Evolutionary conservation across 352 stramenopile genomes (phyloP), one percentile per base, ranked within the genome.

Genomic region (Elongisporangium prolatum): DNA sequence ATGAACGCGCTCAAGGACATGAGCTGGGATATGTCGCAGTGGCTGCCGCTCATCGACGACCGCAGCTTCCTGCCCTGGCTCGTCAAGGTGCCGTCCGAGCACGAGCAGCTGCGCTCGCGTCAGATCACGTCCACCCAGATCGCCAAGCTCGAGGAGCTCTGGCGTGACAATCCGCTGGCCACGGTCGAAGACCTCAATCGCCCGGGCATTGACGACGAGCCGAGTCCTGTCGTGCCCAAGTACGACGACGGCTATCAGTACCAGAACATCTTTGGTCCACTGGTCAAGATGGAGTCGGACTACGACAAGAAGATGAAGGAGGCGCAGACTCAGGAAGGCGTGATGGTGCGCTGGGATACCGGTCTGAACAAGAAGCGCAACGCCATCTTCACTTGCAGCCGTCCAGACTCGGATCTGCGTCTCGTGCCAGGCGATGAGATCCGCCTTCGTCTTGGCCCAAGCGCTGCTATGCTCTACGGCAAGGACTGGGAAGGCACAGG

Each of bases 241-340:
- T 99, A 99, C 69, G 96, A 99, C 57, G 97, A 99, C 69, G 98
- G 97, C 21, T 99, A 99, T 72, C 97, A 99, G 79, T 99, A 99
- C 80, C 97, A 99, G 74, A 99, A 99, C 75, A 93, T 99, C 50
- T 91, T 99, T 60, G 97, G 93, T 4, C 97, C 98, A 11, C 72
- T 99, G 11, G 97, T 99, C n/a, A 99, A 99, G 74, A 96, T 99
- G 75, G 98, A 99, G 79, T 98, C 97, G 5, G 97, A 99, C 77
- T 99, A 99, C 62, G 98, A 99, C 81, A 98, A 98, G 70, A 97
- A 98, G 70, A 98, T 99, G 80, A 99, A 99, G 72, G 96, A 99
- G 63, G 84, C 86, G 60, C 84, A 99, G 73, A 98, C 88, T 0
- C 94, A 99, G 65, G 96, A 99, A 54, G 89, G 83, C 21, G 81